Conservation (phyloP, 2,329 filamentous ascomycete species). For the Lasiodiplodia theobromae region DNA sequence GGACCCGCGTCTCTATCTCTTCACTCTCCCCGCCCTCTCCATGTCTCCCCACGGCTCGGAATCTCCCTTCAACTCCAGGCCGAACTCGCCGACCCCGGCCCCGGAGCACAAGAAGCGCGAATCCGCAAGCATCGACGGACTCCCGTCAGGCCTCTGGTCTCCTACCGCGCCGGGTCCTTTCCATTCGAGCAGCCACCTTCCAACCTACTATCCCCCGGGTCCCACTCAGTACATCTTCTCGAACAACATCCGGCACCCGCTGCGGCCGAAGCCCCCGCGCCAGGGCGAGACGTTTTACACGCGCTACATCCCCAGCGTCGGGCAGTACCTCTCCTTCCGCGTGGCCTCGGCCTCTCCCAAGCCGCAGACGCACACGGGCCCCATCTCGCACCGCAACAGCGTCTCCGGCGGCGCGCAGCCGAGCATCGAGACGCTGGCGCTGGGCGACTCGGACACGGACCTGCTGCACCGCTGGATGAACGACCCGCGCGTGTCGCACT, state of each 20-base stretch:
- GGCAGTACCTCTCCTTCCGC: conserved; percentile 87
- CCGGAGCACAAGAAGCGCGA: conserved; percentile 31
- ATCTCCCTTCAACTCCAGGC: conserved; percentile 60
- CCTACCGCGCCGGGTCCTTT: conserved; percentile 69
- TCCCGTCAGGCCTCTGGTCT: conserved; percentile 46
- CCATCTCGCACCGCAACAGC: conserved; percentile 47
- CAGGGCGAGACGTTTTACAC: conserved; percentile 93
- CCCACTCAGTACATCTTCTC: conserved; percentile 83
- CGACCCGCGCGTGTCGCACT: conserved; percentile 79
- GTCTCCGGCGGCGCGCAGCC: conserved; percentile 58
- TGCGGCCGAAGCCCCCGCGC: conserved; percentile 85
- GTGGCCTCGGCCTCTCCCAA: conserved; percentile 74
- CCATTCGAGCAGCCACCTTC: conserved; percentile 81
- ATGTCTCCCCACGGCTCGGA: conserved; percentile 57
- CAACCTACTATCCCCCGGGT: conserved; percentile 87
- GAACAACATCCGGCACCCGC: conserved; percentile 80
- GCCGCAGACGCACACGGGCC: conserved; percentile 70
- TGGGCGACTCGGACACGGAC: conserved; percentile 63
- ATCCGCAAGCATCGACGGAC: conserved; percentile 40
- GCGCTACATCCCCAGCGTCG: conserved; percentile 80
- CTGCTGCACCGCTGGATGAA: conserved; percentile 90
- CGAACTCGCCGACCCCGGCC: conserved; percentile 58
- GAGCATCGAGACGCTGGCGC: conserved; percentile 39
- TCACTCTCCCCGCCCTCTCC: conserved; percentile 73
- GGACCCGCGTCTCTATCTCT: conserved; percentile 85